These are phyloP conservation scores for Carex parvula DNA, from an alignment of 176 grass and related monocot genomes.

Conservation along the genomic window DNA sequence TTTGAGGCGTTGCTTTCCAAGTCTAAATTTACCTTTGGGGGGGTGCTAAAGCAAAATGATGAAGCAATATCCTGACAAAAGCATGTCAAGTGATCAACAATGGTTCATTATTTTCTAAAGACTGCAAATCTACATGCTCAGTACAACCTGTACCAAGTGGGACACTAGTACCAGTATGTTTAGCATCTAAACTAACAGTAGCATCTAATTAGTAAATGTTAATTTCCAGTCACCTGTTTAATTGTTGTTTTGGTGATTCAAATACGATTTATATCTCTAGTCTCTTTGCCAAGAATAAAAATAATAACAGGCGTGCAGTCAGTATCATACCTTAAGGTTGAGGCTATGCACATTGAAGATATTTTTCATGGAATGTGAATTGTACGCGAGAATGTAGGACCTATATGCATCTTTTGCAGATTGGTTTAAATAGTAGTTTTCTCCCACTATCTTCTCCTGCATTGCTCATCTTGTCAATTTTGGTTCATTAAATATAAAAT, in stretches of 20 bases:
- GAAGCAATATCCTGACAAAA: constrained; percentile 64
- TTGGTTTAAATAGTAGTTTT: constrained; percentile 81
- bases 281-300: background rate
- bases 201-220: background rate
- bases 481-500: constrained; percentile 21
- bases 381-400: constrained; percentile 79
- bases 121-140: background rate
- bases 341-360: constrained; percentile 93
- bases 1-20: constrained; percentile 81
- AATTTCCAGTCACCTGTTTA: background rate
- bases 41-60: constrained; percentile 73
- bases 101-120: background rate
- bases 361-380: constrained; percentile 89
- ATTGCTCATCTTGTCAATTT: constrained; percentile 22
- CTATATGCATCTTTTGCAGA: constrained; percentile 95
- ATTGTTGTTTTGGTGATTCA: background rate
- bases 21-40: constrained; percentile 76
- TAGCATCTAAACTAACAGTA: background rate
- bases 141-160: background rate
- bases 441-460: constrained; percentile 77
- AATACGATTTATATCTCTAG: background rate
- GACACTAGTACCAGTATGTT: background rate
- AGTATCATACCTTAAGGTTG: constrained; percentile 67
- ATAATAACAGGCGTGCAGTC: background rate
- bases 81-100: background rate